A percentile compares a stretch with the other conserved stretches of the same genome.
These are phyloP conservation scores for Cladosporium velox DNA, from an alignment of 2,329 filamentous ascomycete genomes.

Conservation along the genomic window DNA sequence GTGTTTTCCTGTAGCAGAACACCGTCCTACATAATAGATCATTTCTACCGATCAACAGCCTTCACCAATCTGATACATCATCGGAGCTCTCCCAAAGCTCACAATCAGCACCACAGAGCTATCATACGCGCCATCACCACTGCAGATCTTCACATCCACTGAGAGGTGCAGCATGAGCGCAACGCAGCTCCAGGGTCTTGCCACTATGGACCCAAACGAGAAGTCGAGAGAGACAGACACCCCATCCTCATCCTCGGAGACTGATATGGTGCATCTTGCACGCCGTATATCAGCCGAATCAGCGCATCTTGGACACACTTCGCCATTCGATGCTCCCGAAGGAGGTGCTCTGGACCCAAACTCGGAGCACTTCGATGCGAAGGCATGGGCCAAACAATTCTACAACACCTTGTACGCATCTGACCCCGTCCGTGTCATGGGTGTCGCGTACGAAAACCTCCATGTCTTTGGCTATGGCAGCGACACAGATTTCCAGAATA, in stretches of 20 bases:
- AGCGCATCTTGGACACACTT: not conserved
- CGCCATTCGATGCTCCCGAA: slow-evolving; percentile 3
- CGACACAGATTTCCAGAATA: slow-evolving; percentile 54
- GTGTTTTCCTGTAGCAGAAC: not conserved
- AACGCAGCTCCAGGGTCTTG: not conserved
- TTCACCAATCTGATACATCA: not conserved
- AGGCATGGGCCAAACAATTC: slow-evolving; percentile 6
- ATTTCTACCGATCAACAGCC: not conserved
- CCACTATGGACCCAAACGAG: not conserved
- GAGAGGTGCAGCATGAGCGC: not conserved
- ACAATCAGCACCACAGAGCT: not conserved
- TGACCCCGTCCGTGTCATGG: slow-evolving; percentile 45
- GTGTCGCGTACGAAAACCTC: slow-evolving; percentile 48
- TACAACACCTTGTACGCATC: slow-evolving; percentile 14
- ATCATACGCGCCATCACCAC: not conserved
- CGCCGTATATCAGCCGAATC: slow-evolving; percentile 9
- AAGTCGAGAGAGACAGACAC: not conserved
- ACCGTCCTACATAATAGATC: not conserved
- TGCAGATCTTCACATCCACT: not conserved
- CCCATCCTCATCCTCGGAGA: not conserved
- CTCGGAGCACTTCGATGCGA: slow-evolving; percentile 12
- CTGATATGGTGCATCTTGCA: not conserved
- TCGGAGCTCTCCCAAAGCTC: not conserved
- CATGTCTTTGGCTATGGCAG: slow-evolving; percentile 52
- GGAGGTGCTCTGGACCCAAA: slow-evolving; percentile 6